Conservation (phyloP, 2,329 filamentous ascomycete species). For the Fusarium tuaranense region DNA sequence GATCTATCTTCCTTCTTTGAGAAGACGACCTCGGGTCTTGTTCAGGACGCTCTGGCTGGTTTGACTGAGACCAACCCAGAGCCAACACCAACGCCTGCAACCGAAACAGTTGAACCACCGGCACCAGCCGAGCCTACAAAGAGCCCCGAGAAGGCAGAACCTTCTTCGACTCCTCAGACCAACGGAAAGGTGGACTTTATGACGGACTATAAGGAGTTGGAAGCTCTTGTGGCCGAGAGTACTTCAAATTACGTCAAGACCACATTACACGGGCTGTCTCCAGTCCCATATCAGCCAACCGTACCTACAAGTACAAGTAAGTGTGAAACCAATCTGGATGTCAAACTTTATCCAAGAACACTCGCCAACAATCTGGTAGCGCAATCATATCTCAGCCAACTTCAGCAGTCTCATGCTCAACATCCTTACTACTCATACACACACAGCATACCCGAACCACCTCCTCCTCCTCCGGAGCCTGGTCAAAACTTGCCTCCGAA, state of each 20-base stretch:
- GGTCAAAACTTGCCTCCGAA: conserved; percentile 64
- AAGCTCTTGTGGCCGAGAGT: conserved; percentile 58
- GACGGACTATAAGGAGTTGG: conserved; percentile 57
- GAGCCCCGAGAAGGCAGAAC: conserved; percentile 41
- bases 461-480: conserved; percentile 43
- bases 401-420: conserved; percentile 54
- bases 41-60: conserved; percentile 55
- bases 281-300: conserved; percentile 56
- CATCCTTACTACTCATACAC: conserved; percentile 51
- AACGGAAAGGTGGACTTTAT: conserved; percentile 49
- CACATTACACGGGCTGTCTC: conserved; percentile 57
- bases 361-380: conserved; percentile 49
- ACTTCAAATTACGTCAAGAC: conserved; percentile 59
- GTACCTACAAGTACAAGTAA: conserved; percentile 55
- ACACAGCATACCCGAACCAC: conserved; percentile 52
- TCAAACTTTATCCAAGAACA: conserved; percentile 7
- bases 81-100: neutral
- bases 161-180: conserved; percentile 37
- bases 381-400: conserved; percentile 53
- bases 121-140: conserved; percentile 38
- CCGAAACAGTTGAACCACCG: conserved; percentile 39
- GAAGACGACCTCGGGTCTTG: conserved; percentile 55
- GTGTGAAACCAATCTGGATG: conserved; percentile 6
- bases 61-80: conserved; percentile 47
- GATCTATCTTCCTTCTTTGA: conserved; percentile 58